Evolutionary conservation across 768 basidiomycete species (phyloP), one percentile per base, ranked within the genome.

Genomic region (Lactarius psammicola): DNA sequence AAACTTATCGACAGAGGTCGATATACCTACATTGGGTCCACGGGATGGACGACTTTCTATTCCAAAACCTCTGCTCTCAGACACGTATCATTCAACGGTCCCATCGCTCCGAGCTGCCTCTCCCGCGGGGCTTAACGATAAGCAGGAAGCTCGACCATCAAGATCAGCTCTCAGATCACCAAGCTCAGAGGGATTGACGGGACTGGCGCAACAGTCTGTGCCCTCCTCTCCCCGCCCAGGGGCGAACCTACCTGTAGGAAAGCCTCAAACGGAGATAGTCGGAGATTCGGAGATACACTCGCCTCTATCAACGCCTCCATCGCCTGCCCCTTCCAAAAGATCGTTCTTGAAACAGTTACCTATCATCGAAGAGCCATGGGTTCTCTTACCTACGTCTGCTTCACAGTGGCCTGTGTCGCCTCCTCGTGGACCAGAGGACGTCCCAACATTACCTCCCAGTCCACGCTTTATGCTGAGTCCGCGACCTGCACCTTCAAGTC

Each of bases 321-420:
- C 28, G 5, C 55, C 61, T 23, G 1, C 20, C 17, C 17, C 40
- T 46, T 54, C 65, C 17, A 9, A 30, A 17, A 2, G 15, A 4
- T 36, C 51, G 4, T 10, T n/a, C 30, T 30, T 9, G 11, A 33
- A 18, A 26, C 55, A 17, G 1, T 31, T 44, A 10, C 33, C 49
- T 15, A 11, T 33, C 44, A 23, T 26, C 8, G 33, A 36, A 51
- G 53, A 34, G n/a, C 23, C 42, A 8, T 38, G 28, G 28, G 9
- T 9, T 4, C 31, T 46, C 23, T 15, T 33, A n/a, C 18, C 58
- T 23, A 4, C 40, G 20, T 26, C 34, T 3, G 8, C 20, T 36
- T 51, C 53, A 28, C 54, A 23, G 17, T n/a, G 28, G 36, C 34
- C 68, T 49, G 58, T 26, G 15, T 51, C 49, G 1, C 53, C 56